These are phyloP conservation scores for Teratosphaeria zuluensis DNA, from an alignment of 2,329 filamentous ascomycete species.

Conservation along the genomic window DNA sequence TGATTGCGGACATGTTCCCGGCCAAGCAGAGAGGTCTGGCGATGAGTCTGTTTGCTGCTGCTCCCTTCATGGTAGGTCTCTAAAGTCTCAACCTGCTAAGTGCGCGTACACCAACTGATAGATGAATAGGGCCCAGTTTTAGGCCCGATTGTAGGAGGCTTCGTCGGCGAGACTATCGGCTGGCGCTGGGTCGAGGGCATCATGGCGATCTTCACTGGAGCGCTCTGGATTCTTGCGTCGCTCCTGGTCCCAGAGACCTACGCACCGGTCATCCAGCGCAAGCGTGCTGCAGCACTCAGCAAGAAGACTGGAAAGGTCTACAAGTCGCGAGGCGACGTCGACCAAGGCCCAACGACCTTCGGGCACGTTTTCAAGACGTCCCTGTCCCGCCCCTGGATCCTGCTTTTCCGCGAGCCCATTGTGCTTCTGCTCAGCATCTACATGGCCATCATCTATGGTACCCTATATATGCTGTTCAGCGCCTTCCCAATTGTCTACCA, in stretches of 20 bases:
- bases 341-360: constrained; percentile 28
- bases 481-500: constrained; percentile 54
- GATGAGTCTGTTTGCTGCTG: constrained; percentile 54
- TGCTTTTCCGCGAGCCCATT: constrained; percentile 62
- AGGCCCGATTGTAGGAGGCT: constrained; percentile 57
- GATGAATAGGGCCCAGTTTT: constrained; percentile 38
- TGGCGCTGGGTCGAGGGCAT: constrained; percentile 62
- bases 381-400: constrained; percentile 56
- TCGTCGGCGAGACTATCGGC: constrained; percentile 51
- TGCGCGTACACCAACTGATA: no score
- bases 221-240: constrained; percentile 47
- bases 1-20: constrained; percentile 38
- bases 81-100: no score
- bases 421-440: constrained; percentile 56
- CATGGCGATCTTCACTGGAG: constrained; percentile 52
- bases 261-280: constrained; percentile 46
- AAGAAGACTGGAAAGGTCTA: constrained; percentile 46
- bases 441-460: constrained; percentile 50
- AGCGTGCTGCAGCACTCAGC: constrained; percentile 43
- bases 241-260: constrained; percentile 52
- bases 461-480: constrained; percentile 41
- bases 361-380: constrained; percentile 42
- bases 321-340: constrained; percentile 36
- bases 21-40: constrained; percentile 39
- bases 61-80: constrained; percentile 48